Percentiles rank a stretch among this genome's conserved stretches.
These are phyloP conservation scores for Trichoderma hamatum DNA, from an alignment of 2,329 filamentous ascomycete species.

Conservation along the genomic window DNA sequence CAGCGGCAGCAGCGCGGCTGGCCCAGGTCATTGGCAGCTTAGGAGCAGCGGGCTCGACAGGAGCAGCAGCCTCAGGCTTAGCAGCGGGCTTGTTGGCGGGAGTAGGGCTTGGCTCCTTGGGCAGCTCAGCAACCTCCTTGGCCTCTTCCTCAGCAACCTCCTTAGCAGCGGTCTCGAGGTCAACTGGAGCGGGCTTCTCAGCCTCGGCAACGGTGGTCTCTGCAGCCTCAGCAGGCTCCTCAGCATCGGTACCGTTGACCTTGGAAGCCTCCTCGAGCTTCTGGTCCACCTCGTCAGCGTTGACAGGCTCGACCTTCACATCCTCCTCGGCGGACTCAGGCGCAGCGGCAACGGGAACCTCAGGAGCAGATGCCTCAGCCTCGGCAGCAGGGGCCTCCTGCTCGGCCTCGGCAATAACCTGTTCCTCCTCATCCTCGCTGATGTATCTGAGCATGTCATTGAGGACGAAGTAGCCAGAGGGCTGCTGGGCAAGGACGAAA, in stretches of 20 bases:
- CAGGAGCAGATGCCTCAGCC: constrained; percentile 32
- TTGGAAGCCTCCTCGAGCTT: constrained; percentile 70
- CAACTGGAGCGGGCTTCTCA: constrained; percentile 41
- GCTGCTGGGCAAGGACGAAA: constrained; percentile 94
- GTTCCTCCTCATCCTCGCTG: constrained; percentile 78
- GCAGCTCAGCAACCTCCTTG: constrained; percentile 63
- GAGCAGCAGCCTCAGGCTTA: constrained; percentile 52
- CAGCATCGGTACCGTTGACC: constrained; percentile 40
- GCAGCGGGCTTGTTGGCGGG: constrained; percentile 53
- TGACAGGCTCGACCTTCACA: constrained; percentile 48
- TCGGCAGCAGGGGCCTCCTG: constrained; percentile 39
- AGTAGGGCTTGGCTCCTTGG: constrained; percentile 63
- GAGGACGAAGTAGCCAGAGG: constrained; percentile 95
- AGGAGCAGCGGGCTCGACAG: constrained; percentile 50
- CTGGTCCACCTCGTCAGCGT: constrained; percentile 65
- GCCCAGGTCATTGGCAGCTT: constrained; percentile 76
- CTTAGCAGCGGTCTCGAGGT: constrained; percentile 54
- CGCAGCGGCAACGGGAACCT: constrained; percentile 39
- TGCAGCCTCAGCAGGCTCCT: constrained; percentile 42
- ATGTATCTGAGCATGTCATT: constrained; percentile 98
- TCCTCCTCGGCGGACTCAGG: constrained; percentile 41
- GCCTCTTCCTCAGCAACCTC: constrained; percentile 59
- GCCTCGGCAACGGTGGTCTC: constrained; percentile 46
- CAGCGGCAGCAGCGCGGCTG: constrained; percentile 64
- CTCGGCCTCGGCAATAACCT: constrained; percentile 48